A percentile compares a stretch with the other conserved stretches of the same genome.
phyloP scores from a whole-genome alignment of 1,284 basidiomycete species.

The Xerocomus amazonicus region DNA sequence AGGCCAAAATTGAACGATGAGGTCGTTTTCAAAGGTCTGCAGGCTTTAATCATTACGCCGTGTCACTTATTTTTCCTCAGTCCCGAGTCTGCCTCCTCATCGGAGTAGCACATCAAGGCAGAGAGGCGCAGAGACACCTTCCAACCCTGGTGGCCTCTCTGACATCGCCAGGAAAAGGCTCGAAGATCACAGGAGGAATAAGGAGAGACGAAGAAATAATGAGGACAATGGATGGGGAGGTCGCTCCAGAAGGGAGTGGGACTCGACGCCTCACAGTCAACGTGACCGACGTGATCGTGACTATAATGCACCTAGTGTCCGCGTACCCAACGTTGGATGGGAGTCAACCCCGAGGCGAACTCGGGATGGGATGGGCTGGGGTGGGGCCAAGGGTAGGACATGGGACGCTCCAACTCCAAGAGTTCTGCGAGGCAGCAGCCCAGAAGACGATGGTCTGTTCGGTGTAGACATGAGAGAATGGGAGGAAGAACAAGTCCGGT shows the following conservation, averaged over 20 bases:
- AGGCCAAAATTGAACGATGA: constrained; percentile 62
- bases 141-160: constrained; percentile 87
- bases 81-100: constrained; percentile 67
- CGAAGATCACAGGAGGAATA: constrained; percentile 70
- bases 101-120: constrained; percentile 62
- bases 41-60: background rate
- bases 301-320: constrained; percentile 77
- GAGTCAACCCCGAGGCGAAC: constrained; percentile 77
- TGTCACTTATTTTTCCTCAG: constrained; percentile 38
- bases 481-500: constrained; percentile 88
- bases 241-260: constrained; percentile 46
- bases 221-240: constrained; percentile 34
- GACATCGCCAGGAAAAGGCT: constrained; percentile 67
- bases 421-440: constrained; percentile 56
- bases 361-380: constrained; percentile 53
- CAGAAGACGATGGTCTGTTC: constrained; percentile 56
- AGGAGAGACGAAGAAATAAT: constrained; percentile 65
- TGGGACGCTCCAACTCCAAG: constrained; percentile 91
- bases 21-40: constrained; percentile 77
- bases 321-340: constrained; percentile 87
- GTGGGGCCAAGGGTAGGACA: constrained; percentile 51
- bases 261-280: constrained; percentile 67
- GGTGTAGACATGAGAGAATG: constrained; percentile 77
- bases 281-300: constrained; percentile 56
- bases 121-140: constrained; percentile 86